Base-by-base conservation (phyloP, 768 basidiomycete genomes). In the Suillus lakei region DNA sequence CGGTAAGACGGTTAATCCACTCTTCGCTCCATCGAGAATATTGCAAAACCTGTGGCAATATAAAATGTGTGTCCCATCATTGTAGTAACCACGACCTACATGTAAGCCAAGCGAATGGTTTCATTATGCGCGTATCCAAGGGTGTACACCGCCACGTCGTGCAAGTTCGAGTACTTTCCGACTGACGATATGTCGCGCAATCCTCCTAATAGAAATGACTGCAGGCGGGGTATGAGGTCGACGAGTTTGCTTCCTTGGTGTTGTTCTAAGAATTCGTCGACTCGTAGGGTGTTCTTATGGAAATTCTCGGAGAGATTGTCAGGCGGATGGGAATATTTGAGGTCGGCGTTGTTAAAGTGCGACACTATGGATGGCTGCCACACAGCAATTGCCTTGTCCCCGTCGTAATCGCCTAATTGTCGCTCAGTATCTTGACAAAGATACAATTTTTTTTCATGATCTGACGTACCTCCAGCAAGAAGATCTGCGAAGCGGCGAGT, bases 401-500 rank as follows among this genome's bases (percentile, higher is more conserved):
- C 91, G 68, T 91, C 91, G 67, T 91, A 91, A 66, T 91, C 91
- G 26, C 90, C 89, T 87, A 54, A 32, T 36, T 32, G 34, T 5
- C 10, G 6, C 9, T 64, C 48, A 28, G 43, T 62, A 30, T 41
- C 32, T 61, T 54, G 4, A 16, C 9, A 7, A 32, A 21, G 5
- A 23, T 41, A 58, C 60, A 21, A 43, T 26, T 3, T n/a, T n/a
- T n/a, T n/a, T n/a, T 1, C 32, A 39, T 12, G 28, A 26, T 64
- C 12, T 18, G 12, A 69, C 79, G 54, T 64, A 87, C 89, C 90
- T 64, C 89, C 89, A 46, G 85, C 87, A 23, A 91, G 79, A 67
- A 86, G 82, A 67, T 90, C 89, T 8, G 89, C 84, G 16, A 87
- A 79, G 12, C 88, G 78, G 41, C 68, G 68, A n/a, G 70, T 39